Evolutionary conservation across 108 stramenopile species (phyloP), one percentile per base, ranked within the genome.

Genomic region (Schizochytrium sp.): DNA sequence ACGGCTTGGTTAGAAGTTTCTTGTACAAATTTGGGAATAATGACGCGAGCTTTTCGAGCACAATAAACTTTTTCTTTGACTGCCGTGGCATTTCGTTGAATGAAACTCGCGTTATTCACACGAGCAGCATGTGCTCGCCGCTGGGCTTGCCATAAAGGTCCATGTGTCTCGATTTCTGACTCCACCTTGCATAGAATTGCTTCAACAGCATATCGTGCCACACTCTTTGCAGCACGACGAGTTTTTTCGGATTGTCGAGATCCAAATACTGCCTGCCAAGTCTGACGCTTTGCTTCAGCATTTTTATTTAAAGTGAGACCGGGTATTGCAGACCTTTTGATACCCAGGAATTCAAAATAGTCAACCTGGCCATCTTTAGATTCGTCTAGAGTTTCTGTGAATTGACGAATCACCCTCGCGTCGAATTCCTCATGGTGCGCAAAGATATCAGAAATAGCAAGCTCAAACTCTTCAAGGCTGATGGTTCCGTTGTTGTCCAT

Each of bases 391-490:
- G 47, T 49, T 38, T 55, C 53, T 2, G 53, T 55, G 53, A 83
- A 83, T 7, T 50, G 10, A 10, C 53, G 47, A 5, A 83, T n/a
- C 3, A 83, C 76, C 50, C 76, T 47, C 15, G 19, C 76, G 76
- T 83, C 76, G 28, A 83, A 55, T 10, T 83, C 28, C 47, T 83
- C 53, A 53, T 83, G 50, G 47, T 83, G 10, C 50, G 76, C 53
- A 55, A 83, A 83, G 45, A 83, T 83, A 17, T 83, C 76, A 5
- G 47, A n/a, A 2, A 83, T 47, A 8, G 76, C 76, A n/a, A 83
- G 19, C 3, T 83, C 76, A 55, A 83, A 83, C 76, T 83, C 76
- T 50, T 49, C 53, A 10, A 83, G 15, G 76, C 50, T 83, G n/a
- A 83, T 83, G 50, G 47, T 83, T 42, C 76, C 76, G 53, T 83